Base-by-base conservation (phyloP, 2,329 filamentous ascomycete genomes). In the Aspergillus unguis region DNA sequence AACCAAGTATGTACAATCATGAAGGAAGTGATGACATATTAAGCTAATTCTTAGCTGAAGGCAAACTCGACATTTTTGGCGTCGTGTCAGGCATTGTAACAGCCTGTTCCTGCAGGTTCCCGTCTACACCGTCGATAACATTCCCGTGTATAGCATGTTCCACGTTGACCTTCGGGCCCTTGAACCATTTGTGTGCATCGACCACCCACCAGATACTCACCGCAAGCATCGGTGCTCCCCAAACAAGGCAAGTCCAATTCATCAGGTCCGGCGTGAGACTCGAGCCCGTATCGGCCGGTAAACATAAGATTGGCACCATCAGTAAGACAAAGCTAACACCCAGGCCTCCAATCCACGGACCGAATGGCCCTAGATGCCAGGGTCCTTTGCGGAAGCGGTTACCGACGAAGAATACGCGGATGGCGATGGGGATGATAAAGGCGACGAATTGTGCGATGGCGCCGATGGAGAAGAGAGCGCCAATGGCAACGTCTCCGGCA, bases 181-280 rank as follows among this genome's bases (percentile, higher is more conserved):
- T 85, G 69, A 88, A 88, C 85, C 85, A 88, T 62, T 81, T 85
- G 44, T 76, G 76, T 7, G 85, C 85, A 58, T 80, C 78, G 4
- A 87, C 70, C 37, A 81, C 71, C 76, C 84, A 88, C 83, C 84
- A 88, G 10, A 85, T 67, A 2, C 77, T 70, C 4, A 83, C 75
- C 3, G 77, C 64, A 3, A 82, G 53, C 84, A 87, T 87, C 0
- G 83, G 80, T 2, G 73, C 84, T 4, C 84, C 85, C 68, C 85
- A 87, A 6, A 86, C 84, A 26, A 87, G 71, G 58, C 75, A 80
- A 1, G 85, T 87, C 82, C 85, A 88, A 63, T 88, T 88, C 85
- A 88, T 87, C 5, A 71, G 62, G 11, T 74, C 65, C 1, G 67
- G 65, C 3, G 67, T 77, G 47, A 88, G 65, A 59, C 86, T 72